These are phyloP conservation scores for Aphanomyces astaci DNA, from an alignment of 352 stramenopile genomes.

Conservation along the genomic window DNA sequence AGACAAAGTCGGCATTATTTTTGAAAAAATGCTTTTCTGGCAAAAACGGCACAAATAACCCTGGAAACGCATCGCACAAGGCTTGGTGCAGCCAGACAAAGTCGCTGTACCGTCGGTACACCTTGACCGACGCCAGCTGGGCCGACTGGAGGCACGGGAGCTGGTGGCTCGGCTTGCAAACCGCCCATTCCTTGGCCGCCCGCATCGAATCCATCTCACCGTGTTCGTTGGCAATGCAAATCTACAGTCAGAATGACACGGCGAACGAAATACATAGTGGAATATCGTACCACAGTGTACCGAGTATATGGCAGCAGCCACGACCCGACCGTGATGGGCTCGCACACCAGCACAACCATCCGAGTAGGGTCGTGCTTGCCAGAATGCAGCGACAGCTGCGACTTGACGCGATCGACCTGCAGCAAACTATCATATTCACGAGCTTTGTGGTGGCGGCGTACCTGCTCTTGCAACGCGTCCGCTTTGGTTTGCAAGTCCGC, in stretches of 20 bases:
- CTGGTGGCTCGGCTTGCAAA: slow-evolving; percentile 32
- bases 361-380: slow-evolving; percentile 67
- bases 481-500: slow-evolving; percentile 63
- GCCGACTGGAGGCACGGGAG: not conserved
- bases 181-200: slow-evolving; percentile 71
- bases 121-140: slow-evolving; percentile 51
- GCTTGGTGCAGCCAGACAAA: slow-evolving; percentile 78
- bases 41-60: slow-evolving; percentile 63
- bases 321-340: slow-evolving; percentile 69
- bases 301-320: slow-evolving; percentile 79
- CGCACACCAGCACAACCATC: slow-evolving; percentile 72
- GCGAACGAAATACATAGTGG: not conserved
- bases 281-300: slow-evolving; percentile 59
- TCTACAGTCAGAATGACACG: too few relatives aligned
- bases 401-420: slow-evolving; percentile 55
- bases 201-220: slow-evolving; percentile 49
- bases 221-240: slow-evolving; percentile 23
- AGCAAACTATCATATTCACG: not conserved
- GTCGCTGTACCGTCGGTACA: slow-evolving; percentile 80
- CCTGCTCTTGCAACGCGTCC: slow-evolving; percentile 59
- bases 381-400: slow-evolving; percentile 67
- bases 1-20: slow-evolving; percentile 80
- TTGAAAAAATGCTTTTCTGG: slow-evolving; percentile 79
- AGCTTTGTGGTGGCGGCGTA: not conserved
- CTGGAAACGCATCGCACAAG: slow-evolving; percentile 56